Conservation (phyloP, 106 monocot genomes). For the Dendrobium huoshanense region DNA sequence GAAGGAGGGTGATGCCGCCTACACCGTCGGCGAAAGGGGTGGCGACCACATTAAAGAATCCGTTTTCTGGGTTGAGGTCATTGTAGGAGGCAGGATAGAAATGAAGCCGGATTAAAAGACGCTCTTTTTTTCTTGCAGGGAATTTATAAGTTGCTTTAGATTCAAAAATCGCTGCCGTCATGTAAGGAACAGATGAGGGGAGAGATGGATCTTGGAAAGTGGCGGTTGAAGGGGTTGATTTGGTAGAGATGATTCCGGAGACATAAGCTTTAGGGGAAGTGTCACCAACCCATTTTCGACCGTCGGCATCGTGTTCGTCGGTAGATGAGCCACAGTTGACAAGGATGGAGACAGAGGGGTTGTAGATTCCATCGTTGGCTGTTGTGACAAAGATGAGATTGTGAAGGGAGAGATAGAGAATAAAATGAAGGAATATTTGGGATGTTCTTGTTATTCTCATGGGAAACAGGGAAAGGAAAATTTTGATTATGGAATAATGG, state of each 20-base stretch:
- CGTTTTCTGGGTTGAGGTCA: constrained; percentile 32
- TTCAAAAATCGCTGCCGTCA: constrained; percentile 67
- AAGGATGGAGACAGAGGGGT: constrained; percentile 33
- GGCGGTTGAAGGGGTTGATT: constrained; percentile 38
- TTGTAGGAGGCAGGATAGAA: constrained; percentile 75
- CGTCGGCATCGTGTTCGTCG: constrained; percentile 34
- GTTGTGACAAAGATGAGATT: neutral
- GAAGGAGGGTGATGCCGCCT: constrained; percentile 57
- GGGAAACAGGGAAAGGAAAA: neutral
- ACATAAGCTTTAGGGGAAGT: constrained; percentile 6
- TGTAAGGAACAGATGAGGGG: constrained; percentile 75
- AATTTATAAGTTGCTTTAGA: constrained; percentile 53
- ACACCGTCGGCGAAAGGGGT: neutral
- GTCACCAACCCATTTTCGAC: constrained; percentile 36
- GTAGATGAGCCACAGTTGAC: constrained; percentile 47
- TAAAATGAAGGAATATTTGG: neutral
- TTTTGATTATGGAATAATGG: too few species aligned
- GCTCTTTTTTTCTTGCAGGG: constrained; percentile 28
- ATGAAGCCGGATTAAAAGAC: constrained; percentile 74
- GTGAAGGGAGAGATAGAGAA: neutral
- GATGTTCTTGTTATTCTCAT: neutral
- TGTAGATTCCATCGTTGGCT: neutral
- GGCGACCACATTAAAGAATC: constrained; percentile 59
- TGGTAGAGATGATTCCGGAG: constrained; percentile 10
- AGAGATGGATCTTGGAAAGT: constrained; percentile 70